Base-by-base conservation (phyloP, 495 filamentous ascomycete genomes). In the Aspergillus ostianus region DNA sequence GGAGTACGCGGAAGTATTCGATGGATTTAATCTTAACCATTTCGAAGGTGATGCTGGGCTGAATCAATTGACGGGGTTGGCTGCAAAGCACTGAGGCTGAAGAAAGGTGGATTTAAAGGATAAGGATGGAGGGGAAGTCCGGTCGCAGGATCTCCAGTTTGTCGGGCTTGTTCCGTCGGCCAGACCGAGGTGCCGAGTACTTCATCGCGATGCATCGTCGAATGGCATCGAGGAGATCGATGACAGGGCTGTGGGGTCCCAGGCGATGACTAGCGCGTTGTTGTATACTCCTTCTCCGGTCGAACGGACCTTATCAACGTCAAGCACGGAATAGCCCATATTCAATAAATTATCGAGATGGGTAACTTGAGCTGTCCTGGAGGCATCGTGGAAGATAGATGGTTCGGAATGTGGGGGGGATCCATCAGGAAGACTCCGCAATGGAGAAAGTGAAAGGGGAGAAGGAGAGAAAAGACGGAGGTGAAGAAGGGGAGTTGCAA, bases 1-100 rank as follows among this genome's bases (percentile, higher is more conserved):
- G 88, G 2, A 85, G 80, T 41, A 91, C 83, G 20, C 88, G 83
- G 68, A 91, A 91, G 69, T 90, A 90, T 66, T 90, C 88, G 50
- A 91, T 87, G 47, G 70, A 79, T 55, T 79, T 78, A 63, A 91
- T 90, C 69, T 84, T 88, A 7, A 77, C 79, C 88, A 90, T 91
- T 54, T 29, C 57, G 53, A 51, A 32, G 20, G 55, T 18, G 15
- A 51, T 26, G 57, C 9, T 32, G 30, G 6, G 30, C 10, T 32
- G 1, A 32, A 36, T 6, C 51, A 23, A 51, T 19, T 47, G 13
- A 47, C 3, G 41, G 19, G n/a, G 51, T 18, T 53, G 13, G 18
- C 23, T 15, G 57, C 12, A 20, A 23, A 45, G n/a, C 17, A 55
- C 30, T 32, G 45, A 21, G 48, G 47, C 48, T 26, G 56, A 15